Base-by-base conservation (phyloP, 2,329 filamentous ascomycete genomes). In the Fusarium keratoplasticum region DNA sequence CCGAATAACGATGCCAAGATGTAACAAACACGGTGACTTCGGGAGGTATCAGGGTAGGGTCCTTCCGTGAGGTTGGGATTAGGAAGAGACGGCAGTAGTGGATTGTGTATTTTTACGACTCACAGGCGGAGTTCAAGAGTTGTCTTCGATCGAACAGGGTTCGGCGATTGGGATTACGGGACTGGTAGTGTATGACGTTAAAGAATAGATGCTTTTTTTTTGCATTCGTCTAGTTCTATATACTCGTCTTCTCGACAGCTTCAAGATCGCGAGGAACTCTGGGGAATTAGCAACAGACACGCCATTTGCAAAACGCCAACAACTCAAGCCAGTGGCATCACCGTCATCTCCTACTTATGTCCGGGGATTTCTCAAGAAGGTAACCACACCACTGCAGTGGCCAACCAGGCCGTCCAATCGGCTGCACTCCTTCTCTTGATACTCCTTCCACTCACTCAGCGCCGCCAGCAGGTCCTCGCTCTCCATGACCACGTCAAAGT, bases 361-460 rank as follows among this genome's bases (percentile, higher is more conserved):
- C 77, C 88, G 82, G 22, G 89, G 89, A 73, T 85, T 91, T 76
- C 95, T 89, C 77, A 98, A 85, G 84, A 96, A 98, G 44, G 90
- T 90, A 20, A 97, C 91, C 27, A 98, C 94, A 73, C 96, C 96
- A 73, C 92, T 90, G 81, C 94, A 97, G 81, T 96, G 98, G 18
- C 95, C 95, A 14, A 97, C 94, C 71, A 98, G 84, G 62, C 90
- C 90, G 64, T 93, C 91, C 64, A 98, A 82, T 64, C 95, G 88
- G 69, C 87, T 87, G 58, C 90, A 89, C 82, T 97, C 95, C 77
- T 85, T 86, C 81, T 91, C 91, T 82, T 96, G 93, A 77, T 93
- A 90, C 31, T 83, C 83, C 81, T 92, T 92, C 94, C 95, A 98
- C 76, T 89, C 87, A 61, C 83, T 82, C 69, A 98, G 83, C 55